phyloP scores from a whole-genome alignment of 306 rosid species.

The Vigna radiata region DNA sequence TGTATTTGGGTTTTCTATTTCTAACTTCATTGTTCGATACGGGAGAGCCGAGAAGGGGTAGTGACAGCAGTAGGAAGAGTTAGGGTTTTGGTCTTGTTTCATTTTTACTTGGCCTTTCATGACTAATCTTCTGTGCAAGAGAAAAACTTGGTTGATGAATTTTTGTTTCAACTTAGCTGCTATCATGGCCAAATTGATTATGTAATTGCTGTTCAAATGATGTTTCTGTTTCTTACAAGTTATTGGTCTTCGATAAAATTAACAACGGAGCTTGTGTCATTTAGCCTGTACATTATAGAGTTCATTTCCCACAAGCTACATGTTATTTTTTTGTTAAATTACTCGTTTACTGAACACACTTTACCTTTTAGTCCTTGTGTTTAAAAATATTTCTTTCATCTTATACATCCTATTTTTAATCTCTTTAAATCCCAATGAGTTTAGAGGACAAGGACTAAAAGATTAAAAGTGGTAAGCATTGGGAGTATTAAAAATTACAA shows the following conservation, averaged over 20 bases:
- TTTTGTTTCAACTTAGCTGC: neutral
- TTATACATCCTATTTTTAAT: no score
- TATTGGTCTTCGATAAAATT: conserved; percentile 25
- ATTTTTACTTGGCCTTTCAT: neutral
- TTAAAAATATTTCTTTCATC: no score
- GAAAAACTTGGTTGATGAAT: neutral
- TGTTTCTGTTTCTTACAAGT: conserved; percentile 8
- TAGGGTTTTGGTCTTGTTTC: conserved; percentile 53
- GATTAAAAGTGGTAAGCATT: no score
- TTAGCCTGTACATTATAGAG: neutral
- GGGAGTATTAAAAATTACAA: no score
- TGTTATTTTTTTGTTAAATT: neutral
- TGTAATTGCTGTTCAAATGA: neutral
- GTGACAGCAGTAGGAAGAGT: neutral
- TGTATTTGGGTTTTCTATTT: conserved; percentile 16
- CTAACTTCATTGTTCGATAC: conserved; percentile 20
- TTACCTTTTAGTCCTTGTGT: no score
- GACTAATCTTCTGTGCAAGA: neutral
- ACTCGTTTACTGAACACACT: no score
- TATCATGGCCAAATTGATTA: neutral
- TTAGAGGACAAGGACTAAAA: no score
- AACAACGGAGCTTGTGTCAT: conserved; percentile 21
- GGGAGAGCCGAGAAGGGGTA: conserved; percentile 14
- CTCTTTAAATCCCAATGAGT: no score
- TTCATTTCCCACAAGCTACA: conserved; percentile 19